Percentiles rank a stretch among this genome's conserved stretches.
These are phyloP conservation scores for Terfezia claveryi DNA, from an alignment of 495 filamentous ascomycete genomes.

Conservation along the genomic window DNA sequence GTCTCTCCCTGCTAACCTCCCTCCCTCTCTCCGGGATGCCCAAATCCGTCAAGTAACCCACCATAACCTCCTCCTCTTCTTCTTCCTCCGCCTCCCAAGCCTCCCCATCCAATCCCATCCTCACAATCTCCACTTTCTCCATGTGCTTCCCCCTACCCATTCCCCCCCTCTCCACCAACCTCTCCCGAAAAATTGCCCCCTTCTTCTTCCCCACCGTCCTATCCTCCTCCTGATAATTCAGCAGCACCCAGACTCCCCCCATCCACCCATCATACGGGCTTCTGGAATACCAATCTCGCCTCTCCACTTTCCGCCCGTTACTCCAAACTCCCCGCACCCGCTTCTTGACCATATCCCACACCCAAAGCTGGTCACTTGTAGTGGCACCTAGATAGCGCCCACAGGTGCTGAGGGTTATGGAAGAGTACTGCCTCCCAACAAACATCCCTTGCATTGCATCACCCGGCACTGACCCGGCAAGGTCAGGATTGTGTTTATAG, in stretches of 20 bases:
- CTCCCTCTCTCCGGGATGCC: conserved; percentile 49
- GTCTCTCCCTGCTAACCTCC: conserved; percentile 33
- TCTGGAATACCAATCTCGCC: conserved; percentile 12
- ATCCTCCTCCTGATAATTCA: conserved; percentile 14
- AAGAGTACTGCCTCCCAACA: conserved; percentile 10
- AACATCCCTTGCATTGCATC: background rate
- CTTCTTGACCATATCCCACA: conserved; percentile 20
- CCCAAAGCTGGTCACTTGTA: conserved; percentile 18
- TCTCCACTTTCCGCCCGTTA: conserved; percentile 16
- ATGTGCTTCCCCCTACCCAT: conserved; percentile 9
- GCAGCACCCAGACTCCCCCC: conserved; percentile 18
- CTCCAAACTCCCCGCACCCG: conserved; percentile 12
- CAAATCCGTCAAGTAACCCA: conserved; percentile 38
- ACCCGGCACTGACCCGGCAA: conserved; percentile 2
- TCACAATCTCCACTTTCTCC: conserved; percentile 6
- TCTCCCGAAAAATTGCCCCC: conserved; percentile 5
- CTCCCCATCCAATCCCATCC: background rate
- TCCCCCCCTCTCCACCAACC: conserved; percentile 13
- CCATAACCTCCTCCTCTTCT: conserved; percentile 26
- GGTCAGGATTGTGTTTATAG: background rate
- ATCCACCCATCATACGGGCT: conserved; percentile 18
- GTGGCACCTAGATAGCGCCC: conserved; percentile 17
- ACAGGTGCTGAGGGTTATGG: conserved; percentile 14
- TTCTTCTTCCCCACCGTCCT: conserved; percentile 10
- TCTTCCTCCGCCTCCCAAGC: conserved; percentile 10